Percentiles rank a stretch among this genome's conserved stretches.
These are phyloP conservation scores for Beauveria varroae DNA, from an alignment of 2,329 filamentous ascomycete genomes.

Conservation along the genomic window DNA sequence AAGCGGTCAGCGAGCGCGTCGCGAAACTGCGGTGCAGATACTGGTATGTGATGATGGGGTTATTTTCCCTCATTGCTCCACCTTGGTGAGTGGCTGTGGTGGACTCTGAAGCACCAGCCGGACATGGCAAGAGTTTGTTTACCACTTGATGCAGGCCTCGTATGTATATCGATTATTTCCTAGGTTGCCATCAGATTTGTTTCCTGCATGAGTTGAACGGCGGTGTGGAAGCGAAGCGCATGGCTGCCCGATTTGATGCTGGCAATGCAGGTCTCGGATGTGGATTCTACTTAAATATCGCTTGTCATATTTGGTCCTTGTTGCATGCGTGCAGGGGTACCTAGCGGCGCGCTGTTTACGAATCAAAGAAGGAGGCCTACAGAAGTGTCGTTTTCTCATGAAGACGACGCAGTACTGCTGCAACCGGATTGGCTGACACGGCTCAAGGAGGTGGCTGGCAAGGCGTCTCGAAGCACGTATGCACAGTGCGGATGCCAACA, in stretches of 20 bases:
- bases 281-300: background rate
- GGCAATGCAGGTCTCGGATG: slow-evolving; percentile 7
- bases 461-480: background rate
- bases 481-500: background rate
- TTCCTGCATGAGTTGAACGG: slow-evolving; percentile 2
- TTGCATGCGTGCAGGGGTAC: background rate
- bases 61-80: background rate
- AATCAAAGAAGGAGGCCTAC: background rate
- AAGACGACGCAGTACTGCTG: background rate
- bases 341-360: background rate
- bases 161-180: background rate
- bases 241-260: slow-evolving; percentile 10
- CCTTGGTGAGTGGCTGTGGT: background rate
- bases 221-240: slow-evolving; percentile 5
- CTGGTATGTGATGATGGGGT: background rate
- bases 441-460: background rate
- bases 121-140: background rate
- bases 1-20: slow-evolving; percentile 7
- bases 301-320: background rate
- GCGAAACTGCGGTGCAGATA: background rate
- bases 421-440: background rate
- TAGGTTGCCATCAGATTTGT: background rate
- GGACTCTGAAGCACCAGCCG: background rate
- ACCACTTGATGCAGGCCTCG: background rate
- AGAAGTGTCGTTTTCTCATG: background rate